Evolutionary conservation across 2,329 filamentous ascomycete genomes (phyloP), one percentile per base, ranked within the genome.

Genomic region (Talaromyces sp.): DNA sequence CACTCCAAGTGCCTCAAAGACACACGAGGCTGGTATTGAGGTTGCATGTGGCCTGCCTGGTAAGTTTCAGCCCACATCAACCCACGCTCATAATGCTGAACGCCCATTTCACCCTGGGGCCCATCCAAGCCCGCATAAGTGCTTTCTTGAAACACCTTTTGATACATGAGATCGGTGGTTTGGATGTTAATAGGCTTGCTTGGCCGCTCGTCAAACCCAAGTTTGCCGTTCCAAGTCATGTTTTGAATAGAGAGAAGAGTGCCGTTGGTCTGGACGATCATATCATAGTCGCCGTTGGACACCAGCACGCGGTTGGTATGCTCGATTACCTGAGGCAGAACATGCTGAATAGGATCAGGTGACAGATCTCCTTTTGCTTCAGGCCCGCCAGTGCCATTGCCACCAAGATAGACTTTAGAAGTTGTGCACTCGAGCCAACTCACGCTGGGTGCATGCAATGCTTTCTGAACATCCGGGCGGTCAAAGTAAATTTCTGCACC

Each of bases 191-290:
- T 70, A 0, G 70, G 69, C 1, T 63, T 69, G 1, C 71, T 71
- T 0, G 90, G 90, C 0, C 76, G 73, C 0, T 73, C 71, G 65
- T 87, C 83, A 79, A 94, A 93, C 0, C 90, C 90, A 57, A 89
- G 84, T 53, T 81, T 72, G 2, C 89, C 89, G 61, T 85, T 85
- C 86, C 87, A 94, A 0, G 89, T 92, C 86, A 93, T 91, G 77
- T 92, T 92, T 70, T 94, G 90, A 62, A 93, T 87, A 1, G 83
- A 83, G 4, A 91, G 78, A 1, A 93, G 79, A 0, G 89, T 89
- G 16, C 89, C 90, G 71, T 90, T 89, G 68, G 82, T 79, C 27
- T 88, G 78, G 7, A 91, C 80, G 63, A 90, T 81, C 70, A 83
- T 89, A 75, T 92, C 90, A 10, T 89, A 81, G 54, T 83, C 77